Conservation (phyloP, 805 yeast genomes). For the Ogataea populi-albae region DNA sequence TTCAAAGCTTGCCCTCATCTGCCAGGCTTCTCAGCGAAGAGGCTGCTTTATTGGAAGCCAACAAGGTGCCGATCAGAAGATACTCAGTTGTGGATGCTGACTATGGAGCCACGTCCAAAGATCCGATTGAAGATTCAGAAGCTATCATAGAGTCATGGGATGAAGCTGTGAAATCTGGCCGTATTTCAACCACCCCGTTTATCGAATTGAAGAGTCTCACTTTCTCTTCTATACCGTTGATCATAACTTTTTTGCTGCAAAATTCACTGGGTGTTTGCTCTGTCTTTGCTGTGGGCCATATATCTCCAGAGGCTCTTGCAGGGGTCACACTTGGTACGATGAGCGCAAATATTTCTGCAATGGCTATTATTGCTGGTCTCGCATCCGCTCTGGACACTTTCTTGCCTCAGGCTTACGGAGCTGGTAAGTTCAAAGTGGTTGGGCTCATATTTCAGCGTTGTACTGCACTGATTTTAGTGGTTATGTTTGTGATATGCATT, state of each 20-base stretch:
- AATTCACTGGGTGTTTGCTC: slow-evolving; percentile 74
- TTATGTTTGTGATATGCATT: slow-evolving; percentile 52
- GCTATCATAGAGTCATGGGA: slow-evolving; percentile 33
- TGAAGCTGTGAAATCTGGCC: slow-evolving; percentile 35
- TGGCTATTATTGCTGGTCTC: slow-evolving; percentile 72
- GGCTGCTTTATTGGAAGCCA: slow-evolving; percentile 27
- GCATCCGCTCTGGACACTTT: slow-evolving; percentile 78
- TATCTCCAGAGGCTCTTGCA: slow-evolving; percentile 69
- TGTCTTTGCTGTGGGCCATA: slow-evolving; percentile 71
- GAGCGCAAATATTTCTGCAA: slow-evolving; percentile 76
- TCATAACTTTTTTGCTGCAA: slow-evolving; percentile 66
- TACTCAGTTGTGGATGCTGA: slow-evolving; percentile 8
- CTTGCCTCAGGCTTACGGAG: slow-evolving; percentile 76
- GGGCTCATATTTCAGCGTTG: slow-evolving; percentile 71
- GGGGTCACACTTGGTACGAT: slow-evolving; percentile 73
- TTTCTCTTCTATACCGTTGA: slow-evolving; percentile 52
- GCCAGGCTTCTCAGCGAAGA: slow-evolving; percentile 26
- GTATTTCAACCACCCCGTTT: slow-evolving; percentile 40
- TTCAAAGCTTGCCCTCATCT: slow-evolving; percentile 6
- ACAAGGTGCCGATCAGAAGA: slow-evolving; percentile 27
- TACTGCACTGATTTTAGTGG: slow-evolving; percentile 49
- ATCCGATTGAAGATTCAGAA: slow-evolving; percentile 17
- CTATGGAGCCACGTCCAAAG: slow-evolving; percentile 10
- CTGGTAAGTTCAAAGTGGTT: slow-evolving; percentile 59
- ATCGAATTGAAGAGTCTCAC: slow-evolving; percentile 41